Percentiles rank a stretch among this genome's conserved stretches.
phyloP scores from a whole-genome alignment of 2,329 filamentous ascomycete genomes.

The Claviceps purpurea region DNA sequence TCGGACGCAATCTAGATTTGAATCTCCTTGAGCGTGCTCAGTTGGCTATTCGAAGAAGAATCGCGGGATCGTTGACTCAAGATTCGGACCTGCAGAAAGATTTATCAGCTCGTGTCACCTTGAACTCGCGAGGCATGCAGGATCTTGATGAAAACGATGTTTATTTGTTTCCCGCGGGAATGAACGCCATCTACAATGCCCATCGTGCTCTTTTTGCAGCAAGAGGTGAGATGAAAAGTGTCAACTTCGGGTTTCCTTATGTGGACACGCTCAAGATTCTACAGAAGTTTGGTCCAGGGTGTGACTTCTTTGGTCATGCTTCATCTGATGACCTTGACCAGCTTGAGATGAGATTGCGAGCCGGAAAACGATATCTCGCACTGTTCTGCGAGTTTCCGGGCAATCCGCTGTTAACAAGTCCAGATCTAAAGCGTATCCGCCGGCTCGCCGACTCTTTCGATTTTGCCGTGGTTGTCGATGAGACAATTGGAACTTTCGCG shows the following conservation, averaged over 20 bases:
- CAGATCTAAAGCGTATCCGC: constrained; percentile 73
- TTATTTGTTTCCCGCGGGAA: constrained; percentile 76
- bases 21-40: constrained; percentile 71
- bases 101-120: constrained; percentile 10
- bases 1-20: constrained; percentile 78
- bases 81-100: constrained; percentile 41
- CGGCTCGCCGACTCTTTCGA: constrained; percentile 67
- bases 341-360: constrained; percentile 55
- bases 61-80: constrained; percentile 70
- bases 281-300: constrained; percentile 86
- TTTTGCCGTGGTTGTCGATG: constrained; percentile 85
- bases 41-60: constrained; percentile 71
- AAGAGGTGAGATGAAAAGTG: constrained; percentile 55
- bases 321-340: constrained; percentile 70
- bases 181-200: constrained; percentile 88
- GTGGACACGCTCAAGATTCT: constrained; percentile 93
- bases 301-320: constrained; percentile 74
- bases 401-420: constrained; percentile 77
- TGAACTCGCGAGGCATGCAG: constrained; percentile 42
- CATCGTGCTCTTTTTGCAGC: constrained; percentile 60
- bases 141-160: constrained; percentile 75
- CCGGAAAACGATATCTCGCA: constrained; percentile 64
- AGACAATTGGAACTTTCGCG: constrained; percentile 92
- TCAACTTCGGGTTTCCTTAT: constrained; percentile 95
- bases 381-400: constrained; percentile 93